Percentiles rank a stretch among this genome's conserved stretches.
Conservation (phyloP, 208 protist species). For the Trichomonas tenax region DNA sequence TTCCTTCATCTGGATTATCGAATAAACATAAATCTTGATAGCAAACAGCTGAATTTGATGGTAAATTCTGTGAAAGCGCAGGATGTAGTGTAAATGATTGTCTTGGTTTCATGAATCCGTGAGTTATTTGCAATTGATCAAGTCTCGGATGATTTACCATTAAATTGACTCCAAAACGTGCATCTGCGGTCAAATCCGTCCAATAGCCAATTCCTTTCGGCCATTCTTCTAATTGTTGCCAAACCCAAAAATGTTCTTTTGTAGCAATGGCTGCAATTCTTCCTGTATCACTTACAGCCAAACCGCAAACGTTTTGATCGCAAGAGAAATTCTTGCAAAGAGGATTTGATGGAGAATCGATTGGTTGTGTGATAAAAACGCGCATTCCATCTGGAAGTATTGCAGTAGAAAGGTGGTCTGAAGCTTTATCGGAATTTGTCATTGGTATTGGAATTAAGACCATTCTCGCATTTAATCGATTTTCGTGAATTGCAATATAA, state of each 20-base stretch:
- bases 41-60: not conserved
- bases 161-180: not conserved
- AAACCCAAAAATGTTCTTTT: constrained; percentile 11
- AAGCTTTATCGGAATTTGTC: not conserved
- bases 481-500: not conserved
- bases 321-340: not conserved
- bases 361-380: not conserved
- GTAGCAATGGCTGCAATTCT: not conserved
- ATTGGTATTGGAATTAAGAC: not conserved
- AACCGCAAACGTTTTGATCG: not conserved
- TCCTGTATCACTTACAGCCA: not conserved
- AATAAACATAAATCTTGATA: constrained; percentile 10
- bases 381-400: not conserved
- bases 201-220: not conserved
- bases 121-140: not conserved
- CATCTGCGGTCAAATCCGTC: not conserved
- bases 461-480: not conserved
- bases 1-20: constrained; percentile 11
- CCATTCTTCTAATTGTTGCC: not conserved
- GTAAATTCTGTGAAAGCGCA: not conserved
- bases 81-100: constrained; percentile 4
- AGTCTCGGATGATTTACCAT: not conserved
- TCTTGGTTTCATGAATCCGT: not conserved
- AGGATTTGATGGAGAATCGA: too few relatives aligned
- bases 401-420: not conserved